These are phyloP conservation scores for Calonectria leucothoes DNA, from an alignment of 2,329 filamentous ascomycete genomes.

Conservation along the genomic window DNA sequence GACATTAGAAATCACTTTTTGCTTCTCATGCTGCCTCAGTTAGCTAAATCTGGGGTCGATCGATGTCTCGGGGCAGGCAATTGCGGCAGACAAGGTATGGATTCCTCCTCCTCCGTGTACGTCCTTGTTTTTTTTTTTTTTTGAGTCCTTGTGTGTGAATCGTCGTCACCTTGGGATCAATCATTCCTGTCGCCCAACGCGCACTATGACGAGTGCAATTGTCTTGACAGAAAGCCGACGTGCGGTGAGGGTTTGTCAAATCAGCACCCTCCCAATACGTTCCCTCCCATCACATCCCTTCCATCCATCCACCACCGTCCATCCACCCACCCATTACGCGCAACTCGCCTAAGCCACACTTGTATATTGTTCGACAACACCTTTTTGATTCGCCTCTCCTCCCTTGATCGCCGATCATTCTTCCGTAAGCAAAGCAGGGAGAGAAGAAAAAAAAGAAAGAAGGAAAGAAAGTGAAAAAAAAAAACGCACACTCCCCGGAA, in stretches of 20 bases:
- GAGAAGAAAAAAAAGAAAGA: background rate
- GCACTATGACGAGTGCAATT: background rate
- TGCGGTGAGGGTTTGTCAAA: background rate
- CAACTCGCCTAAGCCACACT: background rate
- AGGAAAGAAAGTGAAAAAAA: background rate
- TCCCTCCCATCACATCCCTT: background rate
- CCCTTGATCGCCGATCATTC: constrained; percentile 14
- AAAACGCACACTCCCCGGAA: background rate
- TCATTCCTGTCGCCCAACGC: background rate
- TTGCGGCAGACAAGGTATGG: background rate
- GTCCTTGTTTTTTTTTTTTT: background rate
- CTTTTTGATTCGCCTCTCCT: background rate
- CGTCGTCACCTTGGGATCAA: background rate
- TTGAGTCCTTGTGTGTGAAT: background rate
- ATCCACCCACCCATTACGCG: background rate
- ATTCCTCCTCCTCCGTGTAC: background rate
- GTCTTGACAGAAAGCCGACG: background rate
- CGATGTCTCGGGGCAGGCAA: background rate
- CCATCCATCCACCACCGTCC: background rate
- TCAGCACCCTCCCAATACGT: background rate
- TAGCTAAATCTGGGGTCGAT: constrained; percentile 2
- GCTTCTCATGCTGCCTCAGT: background rate
- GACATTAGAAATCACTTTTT: background rate
- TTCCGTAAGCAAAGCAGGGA: background rate
- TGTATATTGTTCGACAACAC: background rate